Evolutionary conservation across 139 green algal genomes (phyloP).

Genomic region (Chlamydomonas urium): DNA sequence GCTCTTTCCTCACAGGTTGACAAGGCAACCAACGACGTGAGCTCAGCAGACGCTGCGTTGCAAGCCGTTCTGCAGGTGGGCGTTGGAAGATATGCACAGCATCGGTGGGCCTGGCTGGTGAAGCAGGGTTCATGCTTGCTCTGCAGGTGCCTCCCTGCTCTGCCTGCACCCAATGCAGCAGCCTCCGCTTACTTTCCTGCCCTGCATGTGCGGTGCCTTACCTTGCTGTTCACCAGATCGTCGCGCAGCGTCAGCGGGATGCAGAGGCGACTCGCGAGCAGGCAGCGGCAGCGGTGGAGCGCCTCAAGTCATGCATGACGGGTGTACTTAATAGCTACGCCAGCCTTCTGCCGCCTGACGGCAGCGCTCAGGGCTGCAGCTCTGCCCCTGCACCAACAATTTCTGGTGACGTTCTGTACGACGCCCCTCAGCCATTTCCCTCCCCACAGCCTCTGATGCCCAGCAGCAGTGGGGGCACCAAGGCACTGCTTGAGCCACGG

Average conservation of each 20-base stretch:
- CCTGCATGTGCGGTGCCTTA: not conserved
- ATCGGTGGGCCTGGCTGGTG: not conserved
- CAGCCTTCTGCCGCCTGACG: too few relatives aligned
- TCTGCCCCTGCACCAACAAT: too few relatives aligned
- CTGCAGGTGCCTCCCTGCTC: not conserved
- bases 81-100: not conserved
- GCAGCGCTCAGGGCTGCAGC: too few relatives aligned
- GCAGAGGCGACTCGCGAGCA: not conserved
- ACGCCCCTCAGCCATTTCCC: too few relatives aligned
- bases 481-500: too few relatives aligned
- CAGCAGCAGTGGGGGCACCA: too few relatives aligned
- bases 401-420: too few relatives aligned
- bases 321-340: too few relatives aligned
- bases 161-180: not conserved
- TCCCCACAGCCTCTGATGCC: too few relatives aligned
- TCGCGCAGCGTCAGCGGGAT: slow-evolving; percentile 8
- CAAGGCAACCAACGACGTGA: slow-evolving; percentile 6
- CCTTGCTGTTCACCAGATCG: not conserved
- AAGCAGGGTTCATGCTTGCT: not conserved
- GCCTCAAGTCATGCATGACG: slow-evolving; percentile 2
- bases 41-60: slow-evolving; percentile 14
- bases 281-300: slow-evolving; percentile 6
- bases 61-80: slow-evolving; percentile 21
- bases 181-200: not conserved
- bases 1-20: slow-evolving; percentile 1